A percentile compares a stretch with the other conserved stretches of the same genome.
These are phyloP conservation scores for Zasmidium cellare DNA, from an alignment of 2,329 filamentous ascomycete genomes.

Conservation along the genomic window DNA sequence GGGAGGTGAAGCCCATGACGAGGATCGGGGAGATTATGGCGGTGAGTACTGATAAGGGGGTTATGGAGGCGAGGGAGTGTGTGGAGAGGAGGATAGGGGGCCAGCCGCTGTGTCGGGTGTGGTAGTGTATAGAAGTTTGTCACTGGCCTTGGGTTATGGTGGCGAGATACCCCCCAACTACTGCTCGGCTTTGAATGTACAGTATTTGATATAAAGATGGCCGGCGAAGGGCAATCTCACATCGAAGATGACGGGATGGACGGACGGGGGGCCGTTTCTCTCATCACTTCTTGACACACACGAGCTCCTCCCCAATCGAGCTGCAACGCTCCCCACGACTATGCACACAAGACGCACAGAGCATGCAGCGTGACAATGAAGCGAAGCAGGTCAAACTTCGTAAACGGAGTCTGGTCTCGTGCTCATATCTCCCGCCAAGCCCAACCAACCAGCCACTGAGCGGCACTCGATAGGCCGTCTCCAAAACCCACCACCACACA, in stretches of 20 bases:
- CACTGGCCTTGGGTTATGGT: background rate
- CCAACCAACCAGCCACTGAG: background rate
- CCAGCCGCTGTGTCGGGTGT: slow-evolving; percentile 70
- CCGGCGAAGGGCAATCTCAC: no score
- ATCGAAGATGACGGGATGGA: no score
- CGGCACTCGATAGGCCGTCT: background rate
- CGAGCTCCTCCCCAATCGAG: no score
- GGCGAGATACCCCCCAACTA: background rate
- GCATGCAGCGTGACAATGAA: background rate
- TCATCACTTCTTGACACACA: no score
- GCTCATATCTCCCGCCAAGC: background rate
- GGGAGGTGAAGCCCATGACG: slow-evolving; percentile 69
- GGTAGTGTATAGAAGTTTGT: slow-evolving; percentile 34
- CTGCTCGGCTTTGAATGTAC: background rate
- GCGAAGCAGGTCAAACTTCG: background rate
- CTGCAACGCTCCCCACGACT: background rate
- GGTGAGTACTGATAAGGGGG: slow-evolving; percentile 72
- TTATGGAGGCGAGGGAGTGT: slow-evolving; percentile 81
- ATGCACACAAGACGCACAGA: background rate
- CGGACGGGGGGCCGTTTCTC: no score
- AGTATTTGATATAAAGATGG: background rate
- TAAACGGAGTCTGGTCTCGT: background rate
- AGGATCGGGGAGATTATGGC: slow-evolving; percentile 81
- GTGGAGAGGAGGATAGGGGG: slow-evolving; percentile 80
- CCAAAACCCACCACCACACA: background rate